Base-by-base conservation (phyloP, 495 filamentous ascomycete genomes). In the Chaetomium cochliodes region DNA sequence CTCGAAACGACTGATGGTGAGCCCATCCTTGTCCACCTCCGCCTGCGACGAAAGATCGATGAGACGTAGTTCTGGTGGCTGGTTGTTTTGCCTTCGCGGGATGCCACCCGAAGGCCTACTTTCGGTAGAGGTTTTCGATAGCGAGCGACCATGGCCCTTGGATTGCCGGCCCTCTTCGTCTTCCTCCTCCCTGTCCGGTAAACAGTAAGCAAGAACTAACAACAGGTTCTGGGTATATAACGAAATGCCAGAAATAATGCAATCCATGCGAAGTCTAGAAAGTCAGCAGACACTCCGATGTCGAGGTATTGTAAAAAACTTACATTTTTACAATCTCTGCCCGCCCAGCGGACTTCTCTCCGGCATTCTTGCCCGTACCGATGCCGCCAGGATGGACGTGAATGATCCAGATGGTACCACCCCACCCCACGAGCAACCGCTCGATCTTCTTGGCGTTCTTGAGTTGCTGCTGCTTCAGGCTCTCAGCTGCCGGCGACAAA, bases 171-270 rank as follows among this genome's bases (percentile, higher is more conserved):
- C 9, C 67, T 53, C 63, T 8, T 68, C 69, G 9, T 76, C 67
- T 0, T 85, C 74, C n/a, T 87, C 85, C 13, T 85, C 81, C n/a
- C 88, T 86, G 13, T 87, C 86, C 15, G 84, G 80, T 62, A 88
- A 89, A 63, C 92, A 85, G 74, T 93, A 94, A 72, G 92, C 92
- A 81, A 98, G 89, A 69, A 97, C 86, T 65, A 96, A 83, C 76
- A 98, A 82, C 58, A 96, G 81, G 69, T 86, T 92, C 69, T 93
- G 92, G 74, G 90, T 96, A 88, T 97, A 98, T 78, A 98, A 82
- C 66, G 94, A 92, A 73, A 98, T 89, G 73, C 96, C 94, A 75
- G 93, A 96, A 82, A 98, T 90, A 67, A 93, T 91, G 79, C 96
- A 97, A 80, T 98, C 94, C 68, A 93, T 93, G 69, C 90, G 89